Conservation (phyloP, 345 rosid genomes). For the Salix koriyanagi region DNA sequence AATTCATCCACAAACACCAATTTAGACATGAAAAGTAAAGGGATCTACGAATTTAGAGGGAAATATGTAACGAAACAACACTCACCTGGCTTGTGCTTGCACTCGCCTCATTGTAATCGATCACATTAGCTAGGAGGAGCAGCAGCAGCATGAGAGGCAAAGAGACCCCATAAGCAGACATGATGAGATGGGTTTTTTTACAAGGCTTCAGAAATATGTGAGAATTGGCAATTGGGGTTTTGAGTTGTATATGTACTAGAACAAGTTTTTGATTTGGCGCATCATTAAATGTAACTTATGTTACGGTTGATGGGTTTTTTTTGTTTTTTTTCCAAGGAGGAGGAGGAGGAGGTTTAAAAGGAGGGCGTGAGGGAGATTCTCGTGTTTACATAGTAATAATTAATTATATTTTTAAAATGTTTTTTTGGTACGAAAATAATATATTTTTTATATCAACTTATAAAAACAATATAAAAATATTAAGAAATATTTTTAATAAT, state of each 20-base stretch:
- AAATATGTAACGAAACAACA: background rate
- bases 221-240: conserved; percentile 5
- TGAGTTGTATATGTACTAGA: background rate
- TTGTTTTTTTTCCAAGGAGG: background rate
- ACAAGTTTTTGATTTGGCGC: background rate
- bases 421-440: too few species aligned
- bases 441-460: too few species aligned
- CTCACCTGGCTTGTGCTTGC: conserved; percentile 39
- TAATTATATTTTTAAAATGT: too few species aligned
- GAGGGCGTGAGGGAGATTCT: too few species aligned
- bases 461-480: too few species aligned
- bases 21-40: conserved; percentile 4
- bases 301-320: conserved; percentile 1
- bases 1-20: conserved; percentile 23
- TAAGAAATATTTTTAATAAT: too few species aligned
- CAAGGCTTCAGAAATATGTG: background rate
- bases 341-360: too few species aligned
- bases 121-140: conserved; percentile 27
- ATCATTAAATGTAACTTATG: background rate
- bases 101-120: conserved; percentile 31
- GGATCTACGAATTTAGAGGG: conserved; percentile 22
- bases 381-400: too few species aligned
- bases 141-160: conserved; percentile 26
- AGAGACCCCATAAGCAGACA: conserved; percentile 30
- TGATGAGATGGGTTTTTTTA: conserved; percentile 3